Percentiles rank a stretch among this genome's conserved stretches.
Conservation (phyloP, 768 basidiomycete genomes). For the Boletus vinaceobasis region DNA sequence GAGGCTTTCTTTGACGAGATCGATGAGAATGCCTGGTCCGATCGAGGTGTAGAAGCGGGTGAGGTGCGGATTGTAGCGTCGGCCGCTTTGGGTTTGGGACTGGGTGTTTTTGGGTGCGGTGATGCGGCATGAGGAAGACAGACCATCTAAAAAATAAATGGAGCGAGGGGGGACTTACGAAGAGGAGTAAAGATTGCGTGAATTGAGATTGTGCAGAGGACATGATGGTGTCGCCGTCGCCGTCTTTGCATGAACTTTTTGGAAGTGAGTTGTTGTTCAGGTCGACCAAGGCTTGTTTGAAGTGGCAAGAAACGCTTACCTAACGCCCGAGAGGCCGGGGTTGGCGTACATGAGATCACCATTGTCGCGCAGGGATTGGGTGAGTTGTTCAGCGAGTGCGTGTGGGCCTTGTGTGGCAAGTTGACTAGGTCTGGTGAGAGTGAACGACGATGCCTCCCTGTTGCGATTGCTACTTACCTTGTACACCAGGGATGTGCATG, state of each 20-base stretch:
- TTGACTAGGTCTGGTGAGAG: conserved; percentile 58
- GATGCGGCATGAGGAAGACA: background rate
- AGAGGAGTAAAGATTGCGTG: conserved; percentile 75
- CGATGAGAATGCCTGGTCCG: conserved; percentile 49
- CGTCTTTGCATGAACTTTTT: conserved; percentile 35
- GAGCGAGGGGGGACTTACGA: conserved; percentile 46
- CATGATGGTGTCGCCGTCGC: conserved; percentile 63
- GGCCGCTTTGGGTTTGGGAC: conserved; percentile 81
- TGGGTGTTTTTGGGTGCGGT: conserved; percentile 25
- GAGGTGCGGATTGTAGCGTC: conserved; percentile 67
- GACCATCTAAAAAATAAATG: background rate
- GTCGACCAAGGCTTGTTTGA: background rate
- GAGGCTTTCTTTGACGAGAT: conserved; percentile 54
- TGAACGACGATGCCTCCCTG: background rate
- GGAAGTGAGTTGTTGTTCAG: background rate
- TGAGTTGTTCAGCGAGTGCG: conserved; percentile 67
- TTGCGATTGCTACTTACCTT: conserved; percentile 41
- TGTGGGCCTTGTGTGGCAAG: conserved; percentile 48
- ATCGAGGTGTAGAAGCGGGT: conserved; percentile 77
- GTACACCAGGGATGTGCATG: conserved; percentile 70
- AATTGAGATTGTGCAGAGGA: conserved; percentile 65
- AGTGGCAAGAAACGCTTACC: conserved; percentile 27
- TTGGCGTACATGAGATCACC: conserved; percentile 77
- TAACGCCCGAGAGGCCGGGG: conserved; percentile 40
- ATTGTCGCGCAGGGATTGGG: conserved; percentile 57